Conservation (phyloP, 805 yeast genomes). For the Martiniozyma abietophila region DNA sequence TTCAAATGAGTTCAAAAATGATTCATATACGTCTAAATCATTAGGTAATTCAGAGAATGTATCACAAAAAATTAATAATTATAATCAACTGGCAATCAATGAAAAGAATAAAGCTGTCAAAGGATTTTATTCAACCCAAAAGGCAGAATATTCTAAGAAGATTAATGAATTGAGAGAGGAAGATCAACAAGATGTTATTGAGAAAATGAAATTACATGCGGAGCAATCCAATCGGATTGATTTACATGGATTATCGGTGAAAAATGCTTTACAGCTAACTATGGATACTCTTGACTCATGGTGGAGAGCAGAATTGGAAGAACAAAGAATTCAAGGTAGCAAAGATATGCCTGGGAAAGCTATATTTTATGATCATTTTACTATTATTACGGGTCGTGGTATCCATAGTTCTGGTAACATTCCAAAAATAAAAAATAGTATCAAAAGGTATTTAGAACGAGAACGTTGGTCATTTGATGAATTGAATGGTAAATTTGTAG, state of each 20-base stretch:
- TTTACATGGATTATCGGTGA: constrained; percentile 45
- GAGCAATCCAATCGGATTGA: constrained; percentile 31
- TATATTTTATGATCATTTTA: constrained; percentile 33
- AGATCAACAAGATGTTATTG: constrained; percentile 8
- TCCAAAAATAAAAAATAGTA: constrained; percentile 37
- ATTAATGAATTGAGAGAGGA: constrained; percentile 6
- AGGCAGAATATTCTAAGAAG: constrained; percentile 5
- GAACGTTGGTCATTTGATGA: constrained; percentile 39
- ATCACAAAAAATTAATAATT: no score
- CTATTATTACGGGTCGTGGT: constrained; percentile 61
- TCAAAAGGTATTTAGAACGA: constrained; percentile 30
- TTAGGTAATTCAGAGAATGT: no score
- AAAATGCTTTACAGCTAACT: constrained; percentile 35
- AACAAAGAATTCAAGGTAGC: constrained; percentile 34
- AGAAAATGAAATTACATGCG: constrained; percentile 8
- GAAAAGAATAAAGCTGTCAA: constrained; percentile 4
- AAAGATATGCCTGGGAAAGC: constrained; percentile 28
- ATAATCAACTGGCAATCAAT: no score
- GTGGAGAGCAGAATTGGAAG: constrained; percentile 52
- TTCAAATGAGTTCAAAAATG: no score
- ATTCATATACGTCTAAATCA: no score
- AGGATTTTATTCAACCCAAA: not conserved
- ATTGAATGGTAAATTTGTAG: constrained; percentile 32
- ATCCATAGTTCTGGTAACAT: constrained; percentile 53
- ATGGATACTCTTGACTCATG: constrained; percentile 35